Evolutionary conservation across 768 basidiomycete species (phyloP).

Genomic region (Serendipita vermifera): DNA sequence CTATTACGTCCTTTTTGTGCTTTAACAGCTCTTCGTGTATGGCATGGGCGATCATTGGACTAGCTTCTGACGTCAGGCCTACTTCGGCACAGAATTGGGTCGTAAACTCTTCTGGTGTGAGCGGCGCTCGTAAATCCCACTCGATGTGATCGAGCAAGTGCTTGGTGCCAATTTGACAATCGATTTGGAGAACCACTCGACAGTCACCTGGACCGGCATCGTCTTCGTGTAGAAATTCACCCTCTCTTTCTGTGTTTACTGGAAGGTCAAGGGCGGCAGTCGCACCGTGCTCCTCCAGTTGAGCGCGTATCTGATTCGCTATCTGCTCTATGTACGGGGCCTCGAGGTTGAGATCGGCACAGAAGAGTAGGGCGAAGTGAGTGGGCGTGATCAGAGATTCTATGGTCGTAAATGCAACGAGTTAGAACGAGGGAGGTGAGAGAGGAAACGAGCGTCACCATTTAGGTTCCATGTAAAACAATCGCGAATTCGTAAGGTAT

Average conservation of each 20-base stretch:
- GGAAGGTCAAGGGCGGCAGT: constrained; percentile 65
- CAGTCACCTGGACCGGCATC: constrained; percentile 51
- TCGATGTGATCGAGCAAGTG: constrained; percentile 93
- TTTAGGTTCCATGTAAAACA: constrained; percentile 93
- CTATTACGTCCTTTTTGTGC: constrained; percentile 89
- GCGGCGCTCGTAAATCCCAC: constrained; percentile 90
- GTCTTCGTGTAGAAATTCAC: constrained; percentile 29
- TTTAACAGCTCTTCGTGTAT: constrained; percentile 90
- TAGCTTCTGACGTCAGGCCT: constrained; percentile 75
- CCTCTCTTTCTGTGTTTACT: constrained; percentile 20
- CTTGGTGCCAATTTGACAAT: constrained; percentile 87
- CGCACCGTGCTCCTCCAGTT: constrained; percentile 80
- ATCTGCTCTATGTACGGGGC: constrained; percentile 61
- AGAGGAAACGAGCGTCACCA: too few species aligned
- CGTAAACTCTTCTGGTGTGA: constrained; percentile 82
- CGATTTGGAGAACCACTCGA: constrained; percentile 80
- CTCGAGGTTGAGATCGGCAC: constrained; percentile 75
- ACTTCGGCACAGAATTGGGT: constrained; percentile 69
- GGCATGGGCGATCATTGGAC: constrained; percentile 83
- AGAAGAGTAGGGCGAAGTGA: constrained; percentile 75
- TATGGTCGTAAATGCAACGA: too few species aligned
- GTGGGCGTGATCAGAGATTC: constrained; percentile 57
- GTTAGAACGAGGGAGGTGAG: too few species aligned
- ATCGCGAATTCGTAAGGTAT: constrained; percentile 82
- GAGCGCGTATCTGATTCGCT: constrained; percentile 75